Conservation (phyloP, 2,329 filamentous ascomycete species). For the Diplodia seriata region DNA sequence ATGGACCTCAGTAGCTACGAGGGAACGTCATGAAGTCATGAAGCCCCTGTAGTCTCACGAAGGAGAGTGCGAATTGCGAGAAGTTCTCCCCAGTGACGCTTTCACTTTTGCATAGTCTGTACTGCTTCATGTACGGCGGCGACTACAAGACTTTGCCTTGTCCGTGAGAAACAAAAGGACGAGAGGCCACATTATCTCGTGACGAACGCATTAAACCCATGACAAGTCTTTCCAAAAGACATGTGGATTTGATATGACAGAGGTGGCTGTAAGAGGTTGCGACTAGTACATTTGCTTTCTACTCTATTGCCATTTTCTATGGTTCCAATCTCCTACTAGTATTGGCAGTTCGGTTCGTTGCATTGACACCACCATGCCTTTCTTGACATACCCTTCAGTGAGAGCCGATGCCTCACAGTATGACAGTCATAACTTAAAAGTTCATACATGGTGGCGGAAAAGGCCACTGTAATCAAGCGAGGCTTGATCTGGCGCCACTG, state of each 20-base stretch:
- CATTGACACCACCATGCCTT: not conserved
- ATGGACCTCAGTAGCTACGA: not conserved
- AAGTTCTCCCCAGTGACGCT: not conserved
- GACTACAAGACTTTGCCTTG: too few species aligned
- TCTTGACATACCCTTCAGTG: not conserved
- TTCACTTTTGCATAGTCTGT: too few species aligned
- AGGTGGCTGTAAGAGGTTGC: not conserved
- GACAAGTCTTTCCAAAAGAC: too few species aligned
- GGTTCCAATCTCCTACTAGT: not conserved
- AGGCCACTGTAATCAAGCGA: not conserved
- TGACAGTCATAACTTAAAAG: not conserved
- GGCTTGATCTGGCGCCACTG: not conserved
- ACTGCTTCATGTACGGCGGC: too few species aligned
- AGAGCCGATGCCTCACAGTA: not conserved
- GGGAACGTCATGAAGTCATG: not conserved
- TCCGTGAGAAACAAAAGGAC: too few species aligned
- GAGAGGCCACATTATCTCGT: too few species aligned
- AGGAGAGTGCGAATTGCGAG: not conserved
- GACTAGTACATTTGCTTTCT: not conserved
- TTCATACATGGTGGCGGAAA: not conserved
- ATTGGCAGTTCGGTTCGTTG: not conserved
- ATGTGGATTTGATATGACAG: not conserved
- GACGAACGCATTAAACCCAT: too few species aligned
- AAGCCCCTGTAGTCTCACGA: not conserved
- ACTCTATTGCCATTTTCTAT: not conserved